Conservation (phyloP, 73 alveolate species). For the Uronychia setigera region DNA sequence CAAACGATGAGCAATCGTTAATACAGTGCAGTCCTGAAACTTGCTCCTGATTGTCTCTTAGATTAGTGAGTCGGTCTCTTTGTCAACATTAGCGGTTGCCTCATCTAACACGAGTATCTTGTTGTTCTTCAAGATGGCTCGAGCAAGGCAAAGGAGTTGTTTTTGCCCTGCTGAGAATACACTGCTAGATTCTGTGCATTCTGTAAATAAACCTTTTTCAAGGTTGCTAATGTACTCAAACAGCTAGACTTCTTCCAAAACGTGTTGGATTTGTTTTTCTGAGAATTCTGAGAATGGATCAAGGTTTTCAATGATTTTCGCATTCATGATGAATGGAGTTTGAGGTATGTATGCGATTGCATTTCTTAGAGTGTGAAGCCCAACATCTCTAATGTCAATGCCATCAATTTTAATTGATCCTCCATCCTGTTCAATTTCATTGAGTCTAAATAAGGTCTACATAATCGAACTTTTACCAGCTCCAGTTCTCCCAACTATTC, state of each 20-base stretch:
- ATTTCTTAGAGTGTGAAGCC: constrained; percentile 69
- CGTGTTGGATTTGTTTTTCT: constrained; percentile 58
- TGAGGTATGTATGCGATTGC: constrained; percentile 77
- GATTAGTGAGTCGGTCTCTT: constrained; percentile 71
- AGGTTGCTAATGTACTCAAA: too few relatives aligned
- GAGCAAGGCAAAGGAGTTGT: constrained; percentile 79
- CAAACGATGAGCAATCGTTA: constrained; percentile 62
- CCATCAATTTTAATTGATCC: constrained; percentile 51
- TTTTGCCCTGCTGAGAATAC: constrained; percentile 82
- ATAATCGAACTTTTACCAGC: constrained; percentile 77
- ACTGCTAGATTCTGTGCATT: constrained; percentile 46
- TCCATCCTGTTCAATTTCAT: constrained; percentile 48
- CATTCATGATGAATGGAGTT: constrained; percentile 73
- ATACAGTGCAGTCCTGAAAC: constrained; percentile 76
- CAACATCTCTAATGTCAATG: constrained; percentile 55
- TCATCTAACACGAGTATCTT: constrained; percentile 68
- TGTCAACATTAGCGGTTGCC: constrained; percentile 74
- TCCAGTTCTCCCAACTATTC: constrained; percentile 92
- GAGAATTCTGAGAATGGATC: constrained; percentile 74
- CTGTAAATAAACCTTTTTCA: too few relatives aligned
- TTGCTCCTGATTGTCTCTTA: constrained; percentile 62
- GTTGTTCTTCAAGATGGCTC: constrained; percentile 67
- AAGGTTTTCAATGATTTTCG: constrained; percentile 73
- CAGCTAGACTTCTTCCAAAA: constrained; percentile 64
- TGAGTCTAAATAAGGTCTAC: constrained; percentile 82